Evolutionary conservation across 495 filamentous ascomycete genomes (phyloP), one percentile per base, ranked within the genome.

Genomic region (Evansstolkia leycettana): DNA sequence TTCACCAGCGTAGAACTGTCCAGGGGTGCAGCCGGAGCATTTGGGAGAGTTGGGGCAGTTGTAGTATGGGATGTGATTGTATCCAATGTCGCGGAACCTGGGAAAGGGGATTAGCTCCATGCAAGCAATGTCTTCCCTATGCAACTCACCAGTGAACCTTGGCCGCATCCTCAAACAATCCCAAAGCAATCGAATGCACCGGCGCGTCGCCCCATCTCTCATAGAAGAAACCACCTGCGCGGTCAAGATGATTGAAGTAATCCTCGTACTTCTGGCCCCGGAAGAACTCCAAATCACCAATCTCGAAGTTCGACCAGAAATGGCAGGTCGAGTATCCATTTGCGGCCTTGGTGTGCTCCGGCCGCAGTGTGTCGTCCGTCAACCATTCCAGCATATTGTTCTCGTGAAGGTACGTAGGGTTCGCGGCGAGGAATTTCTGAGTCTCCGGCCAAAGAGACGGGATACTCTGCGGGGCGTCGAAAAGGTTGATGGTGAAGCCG

Each of bases 241-340:
- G 75, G 60, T 99, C 92, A 20, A 99, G 65, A 53, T 95, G 84
- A 54, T 94, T 78, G 61, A 99, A 99, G 55, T 95, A 99, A 34
- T 86, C 84, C 54, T 89, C 80, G 55, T 99, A 99, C 33, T 73
- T 70, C 55, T 87, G 75, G 46, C 86, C 81, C 8, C 92, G 70
- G 85, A 88, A 99, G 64, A 99, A 95, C 41, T 71, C 74, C 75
- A 99, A 76, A 53, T 94, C 87, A 23, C 76, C 92, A 46, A 99
- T 92, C 62, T 99, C 92, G 50, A 99, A 99, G 62, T 99, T 99
- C 39, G 77, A 86, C 92, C 92, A 99, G 68, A 99, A 99, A 60
- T 99, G 92, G 57, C 92, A 99, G n/a, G 92, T 98, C 8, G 84
- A 90, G 67, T 95, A 98, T 25, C 90, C 90, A 39, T 90, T 77